Evolutionary conservation across 1,284 basidiomycete species (phyloP).

Genomic region (Wolfiporia cocos): DNA sequence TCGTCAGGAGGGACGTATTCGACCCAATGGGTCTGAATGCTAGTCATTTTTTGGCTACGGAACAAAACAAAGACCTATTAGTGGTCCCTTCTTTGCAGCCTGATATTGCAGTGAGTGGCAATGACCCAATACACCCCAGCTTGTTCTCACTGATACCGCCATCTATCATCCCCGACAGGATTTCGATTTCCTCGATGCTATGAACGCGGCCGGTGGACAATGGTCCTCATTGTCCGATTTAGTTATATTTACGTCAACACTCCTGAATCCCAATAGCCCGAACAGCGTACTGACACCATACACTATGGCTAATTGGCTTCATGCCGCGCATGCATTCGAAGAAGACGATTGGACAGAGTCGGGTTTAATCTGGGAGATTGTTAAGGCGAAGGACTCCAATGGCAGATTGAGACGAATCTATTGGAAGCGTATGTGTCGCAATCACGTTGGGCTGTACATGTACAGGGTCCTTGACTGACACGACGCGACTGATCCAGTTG

Average conservation of each 20-base stretch:
- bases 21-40: slow-evolving; percentile 17
- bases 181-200: slow-evolving; percentile 31
- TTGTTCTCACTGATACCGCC: not conserved
- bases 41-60: slow-evolving; percentile 17
- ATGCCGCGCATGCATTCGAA: slow-evolving; percentile 28
- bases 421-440: slow-evolving; percentile 21
- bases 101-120: slow-evolving; percentile 16
- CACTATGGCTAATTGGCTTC: slow-evolving; percentile 37
- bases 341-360: slow-evolving; percentile 36
- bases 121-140: not conserved
- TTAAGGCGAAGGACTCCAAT: slow-evolving; percentile 26
- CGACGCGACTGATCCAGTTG: slow-evolving; percentile 24
- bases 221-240: slow-evolving; percentile 42
- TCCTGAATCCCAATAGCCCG: slow-evolving; percentile 33
- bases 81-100: slow-evolving; percentile 15
- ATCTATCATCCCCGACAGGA: slow-evolving; percentile 23
- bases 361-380: slow-evolving; percentile 46
- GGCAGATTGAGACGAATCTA: slow-evolving; percentile 33
- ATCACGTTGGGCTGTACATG: not conserved
- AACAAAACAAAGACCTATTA: slow-evolving; percentile 13
- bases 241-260: slow-evolving; percentile 32
- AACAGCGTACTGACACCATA: slow-evolving; percentile 31
- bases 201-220: slow-evolving; percentile 42
- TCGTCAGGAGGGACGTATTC: slow-evolving; percentile 35
- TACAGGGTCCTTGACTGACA: not conserved